Evolutionary conservation across 768 basidiomycete species (phyloP), one percentile per base, ranked within the genome.

Genomic region (Pleurotus djamor): DNA sequence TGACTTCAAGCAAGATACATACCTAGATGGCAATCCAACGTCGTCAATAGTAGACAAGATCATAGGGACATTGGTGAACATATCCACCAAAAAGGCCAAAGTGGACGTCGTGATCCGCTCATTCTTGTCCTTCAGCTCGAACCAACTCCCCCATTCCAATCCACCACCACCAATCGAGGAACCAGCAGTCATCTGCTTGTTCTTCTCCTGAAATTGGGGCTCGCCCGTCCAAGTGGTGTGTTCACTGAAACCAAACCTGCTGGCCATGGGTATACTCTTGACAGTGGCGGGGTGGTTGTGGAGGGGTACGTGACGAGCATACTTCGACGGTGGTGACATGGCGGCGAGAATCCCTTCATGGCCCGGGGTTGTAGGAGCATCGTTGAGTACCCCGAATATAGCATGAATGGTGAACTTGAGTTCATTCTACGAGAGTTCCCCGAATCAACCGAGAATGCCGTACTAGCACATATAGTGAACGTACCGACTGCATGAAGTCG

Each of bases 301-400:
- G 6, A 88, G 67, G 4, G 87, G 87, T 34, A 83, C 65, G n/a
- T 83, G 81, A 2, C 84, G 80, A 0, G 86, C 83, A 63, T 84
- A 87, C 6, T 80, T 66, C 0, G 85, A 88, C 32, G 84, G 79
- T 0, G 84, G 82, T 1, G 71, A 61, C 13, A 87, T 61, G 21
- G 73, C 73, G 61, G 71, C 66, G 44, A 59, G 68, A 2, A 56
- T 44, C 4, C 54, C 38, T 4, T 41, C 41, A 1, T 67, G 64
- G 14, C 48, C 59, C 44, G 64, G 60, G 33, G 69, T 66, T 14
- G 60, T 67, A 4, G 67, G 60, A 13, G 66, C 59, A 6, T 75
- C 72, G 13, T 71, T 69, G 37, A 83, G 81, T 51, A 72, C 66
- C 7, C 83, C 82, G 60, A 86, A 88, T 34, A 88, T 80, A 52